These are phyloP conservation scores for Fusarium armeniacum DNA, from an alignment of 2,329 filamentous ascomycete genomes.

Conservation along the genomic window DNA sequence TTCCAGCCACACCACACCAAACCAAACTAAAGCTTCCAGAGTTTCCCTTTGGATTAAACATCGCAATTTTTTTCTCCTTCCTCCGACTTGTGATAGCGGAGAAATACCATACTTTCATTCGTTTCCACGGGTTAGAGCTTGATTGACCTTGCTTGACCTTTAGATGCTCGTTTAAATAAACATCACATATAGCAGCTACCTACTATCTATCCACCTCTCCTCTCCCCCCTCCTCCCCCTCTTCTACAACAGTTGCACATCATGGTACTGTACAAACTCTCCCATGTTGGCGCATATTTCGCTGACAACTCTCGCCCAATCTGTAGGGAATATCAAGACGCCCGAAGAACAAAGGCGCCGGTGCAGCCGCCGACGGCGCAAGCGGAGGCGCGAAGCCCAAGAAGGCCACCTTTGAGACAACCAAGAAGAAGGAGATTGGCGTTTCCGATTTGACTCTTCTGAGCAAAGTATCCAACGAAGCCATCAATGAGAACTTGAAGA, in stretches of 20 bases:
- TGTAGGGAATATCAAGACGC: constrained; percentile 58
- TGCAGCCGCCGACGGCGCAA: constrained; percentile 57
- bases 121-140: constrained; percentile 18
- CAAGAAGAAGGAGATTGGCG: constrained; percentile 99
- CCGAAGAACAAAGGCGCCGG: constrained; percentile 58
- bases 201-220: constrained; percentile 34
- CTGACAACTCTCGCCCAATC: constrained; percentile 29
- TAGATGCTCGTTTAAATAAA: constrained; percentile 49
- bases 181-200: constrained; percentile 27
- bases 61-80: constrained; percentile 32
- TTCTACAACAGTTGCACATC: constrained; percentile 40
- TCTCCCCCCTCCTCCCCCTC: constrained; percentile 36
- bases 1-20: constrained; percentile 52
- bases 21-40: constrained; percentile 43
- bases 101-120: constrained; percentile 24
- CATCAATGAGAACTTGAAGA: constrained; percentile 99
- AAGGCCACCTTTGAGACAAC: constrained; percentile 96
- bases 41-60: constrained; percentile 42
- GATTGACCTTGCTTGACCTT: constrained; percentile 13
- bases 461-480: constrained; percentile 99
- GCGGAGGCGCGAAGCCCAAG: constrained; percentile 77
- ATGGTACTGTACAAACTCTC: constrained; percentile 53
- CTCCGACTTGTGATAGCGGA: constrained; percentile 29
- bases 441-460: constrained; percentile 95
- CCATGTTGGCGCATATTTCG: constrained; percentile 27